Evolutionary conservation across 164 flowering plant genomes (phyloP).

Genomic region (Hamamelis virginiana): DNA sequence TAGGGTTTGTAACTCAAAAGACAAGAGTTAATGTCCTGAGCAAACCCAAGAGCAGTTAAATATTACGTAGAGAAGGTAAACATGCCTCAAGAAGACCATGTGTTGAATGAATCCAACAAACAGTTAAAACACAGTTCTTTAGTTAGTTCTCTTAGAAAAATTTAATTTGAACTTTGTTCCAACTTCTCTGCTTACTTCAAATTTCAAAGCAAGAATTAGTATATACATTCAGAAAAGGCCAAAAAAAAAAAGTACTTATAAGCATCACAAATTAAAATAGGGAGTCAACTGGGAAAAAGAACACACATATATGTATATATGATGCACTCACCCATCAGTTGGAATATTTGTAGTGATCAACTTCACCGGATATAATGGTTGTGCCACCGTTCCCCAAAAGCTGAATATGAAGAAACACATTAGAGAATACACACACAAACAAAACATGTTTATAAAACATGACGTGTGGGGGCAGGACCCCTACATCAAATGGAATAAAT

Average conservation of each 20-base stretch:
- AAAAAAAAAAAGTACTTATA: not conserved
- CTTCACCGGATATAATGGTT: slow-evolving; percentile 81
- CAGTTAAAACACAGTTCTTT: no score
- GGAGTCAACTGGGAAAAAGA: not conserved
- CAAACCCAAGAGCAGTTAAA: no score
- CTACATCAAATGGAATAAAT: not conserved
- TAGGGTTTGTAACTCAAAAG: no score
- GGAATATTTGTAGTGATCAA: slow-evolving; percentile 55
- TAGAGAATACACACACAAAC: not conserved
- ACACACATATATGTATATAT: no score
- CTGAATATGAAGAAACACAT: slow-evolving; percentile 39
- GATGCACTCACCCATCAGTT: slow-evolving; percentile 72
- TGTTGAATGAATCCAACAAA: no score
- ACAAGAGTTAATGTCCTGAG: no score
- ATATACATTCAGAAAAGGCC: not conserved
- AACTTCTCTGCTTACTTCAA: no score
- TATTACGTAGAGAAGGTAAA: no score
- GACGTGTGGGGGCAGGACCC: not conserved
- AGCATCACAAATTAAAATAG: not conserved
- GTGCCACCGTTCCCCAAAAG: slow-evolving; percentile 63
- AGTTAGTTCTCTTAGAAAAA: no score
- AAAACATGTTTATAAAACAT: no score
- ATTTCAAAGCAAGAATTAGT: not conserved
- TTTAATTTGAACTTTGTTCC: no score
- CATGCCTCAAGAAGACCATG: no score